A percentile compares a stretch with the other conserved stretches of the same genome.
These are phyloP conservation scores for Hypsizygus ulmarius DNA, from an alignment of 1,284 basidiomycete genomes.

Conservation along the genomic window DNA sequence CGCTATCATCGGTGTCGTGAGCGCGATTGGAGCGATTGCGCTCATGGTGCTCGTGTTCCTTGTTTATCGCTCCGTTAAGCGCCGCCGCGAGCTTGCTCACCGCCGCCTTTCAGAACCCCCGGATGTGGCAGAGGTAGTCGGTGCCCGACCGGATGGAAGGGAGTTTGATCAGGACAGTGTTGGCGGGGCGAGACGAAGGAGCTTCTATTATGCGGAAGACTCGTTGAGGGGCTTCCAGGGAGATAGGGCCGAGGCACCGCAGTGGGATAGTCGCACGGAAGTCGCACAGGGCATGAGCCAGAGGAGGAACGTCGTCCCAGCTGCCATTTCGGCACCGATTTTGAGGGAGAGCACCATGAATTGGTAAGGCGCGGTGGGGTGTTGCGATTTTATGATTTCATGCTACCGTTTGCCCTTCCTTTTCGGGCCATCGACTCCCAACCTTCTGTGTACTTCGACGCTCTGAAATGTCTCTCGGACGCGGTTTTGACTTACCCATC, in stretches of 20 bases:
- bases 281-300: constrained; percentile 40
- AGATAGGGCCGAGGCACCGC: constrained; percentile 28
- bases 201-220: constrained; percentile 83
- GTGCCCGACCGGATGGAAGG: constrained; percentile 53
- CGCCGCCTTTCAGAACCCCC: constrained; percentile 56
- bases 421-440: neutral
- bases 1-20: constrained; percentile 80
- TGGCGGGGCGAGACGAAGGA: constrained; percentile 66
- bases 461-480: neutral
- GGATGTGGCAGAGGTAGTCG: constrained; percentile 30
- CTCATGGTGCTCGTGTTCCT: constrained; percentile 65
- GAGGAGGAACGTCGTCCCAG: constrained; percentile 49
- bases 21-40: constrained; percentile 69
- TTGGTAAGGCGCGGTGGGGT: constrained; percentile 44
- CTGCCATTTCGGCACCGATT: constrained; percentile 62
- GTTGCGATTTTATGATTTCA: neutral
- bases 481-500: neutral
- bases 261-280: constrained; percentile 25
- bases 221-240: constrained; percentile 58
- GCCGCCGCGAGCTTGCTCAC: constrained; percentile 60
- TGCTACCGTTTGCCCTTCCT: neutral
- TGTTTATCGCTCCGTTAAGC: constrained; percentile 56
- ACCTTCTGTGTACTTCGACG: neutral
- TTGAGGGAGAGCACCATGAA: constrained; percentile 72
- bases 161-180: constrained; percentile 74